phyloP scores from a whole-genome alignment of 345 rosid species.

The Syzygium grande region DNA sequence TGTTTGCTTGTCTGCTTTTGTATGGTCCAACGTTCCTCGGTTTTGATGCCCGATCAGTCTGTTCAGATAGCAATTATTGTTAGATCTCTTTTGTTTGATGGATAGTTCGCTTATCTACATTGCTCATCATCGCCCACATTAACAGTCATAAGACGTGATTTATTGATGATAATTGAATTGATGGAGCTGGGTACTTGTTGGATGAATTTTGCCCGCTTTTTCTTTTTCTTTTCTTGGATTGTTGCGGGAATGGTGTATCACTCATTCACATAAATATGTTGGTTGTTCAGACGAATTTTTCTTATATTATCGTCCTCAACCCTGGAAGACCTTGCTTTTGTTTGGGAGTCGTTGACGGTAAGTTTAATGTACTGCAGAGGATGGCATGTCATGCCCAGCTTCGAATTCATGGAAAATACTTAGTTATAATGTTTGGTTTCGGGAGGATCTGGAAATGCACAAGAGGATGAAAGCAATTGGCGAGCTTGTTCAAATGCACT shows the following conservation, averaged over 20 bases:
- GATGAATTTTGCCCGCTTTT: neutral
- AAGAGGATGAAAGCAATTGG: constrained; percentile 81
- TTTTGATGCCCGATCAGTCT: neutral
- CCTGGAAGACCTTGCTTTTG: neutral
- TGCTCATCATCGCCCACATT: neutral
- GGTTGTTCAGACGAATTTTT: too few relatives aligned
- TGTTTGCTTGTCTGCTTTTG: neutral
- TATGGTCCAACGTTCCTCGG: neutral
- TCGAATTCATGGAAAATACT: constrained; percentile 49
- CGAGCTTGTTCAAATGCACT: constrained; percentile 62
- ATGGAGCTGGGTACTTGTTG: neutral
- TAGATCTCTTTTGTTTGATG: neutral
- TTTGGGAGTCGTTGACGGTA: neutral
- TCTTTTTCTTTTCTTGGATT: neutral
- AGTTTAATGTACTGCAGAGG: constrained; percentile 10
- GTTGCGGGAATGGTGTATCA: neutral
- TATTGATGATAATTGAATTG: neutral
- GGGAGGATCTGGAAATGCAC: constrained; percentile 80
- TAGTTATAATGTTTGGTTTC: constrained; percentile 97
- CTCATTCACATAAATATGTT: neutral
- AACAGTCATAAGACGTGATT: neutral
- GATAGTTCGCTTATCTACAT: neutral
- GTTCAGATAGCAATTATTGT: neutral
- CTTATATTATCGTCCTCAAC: neutral
- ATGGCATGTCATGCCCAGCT: constrained; percentile 20